phyloP scores from a whole-genome alignment of 2,329 filamentous ascomycete species.

The Mycogone perniciosa region DNA sequence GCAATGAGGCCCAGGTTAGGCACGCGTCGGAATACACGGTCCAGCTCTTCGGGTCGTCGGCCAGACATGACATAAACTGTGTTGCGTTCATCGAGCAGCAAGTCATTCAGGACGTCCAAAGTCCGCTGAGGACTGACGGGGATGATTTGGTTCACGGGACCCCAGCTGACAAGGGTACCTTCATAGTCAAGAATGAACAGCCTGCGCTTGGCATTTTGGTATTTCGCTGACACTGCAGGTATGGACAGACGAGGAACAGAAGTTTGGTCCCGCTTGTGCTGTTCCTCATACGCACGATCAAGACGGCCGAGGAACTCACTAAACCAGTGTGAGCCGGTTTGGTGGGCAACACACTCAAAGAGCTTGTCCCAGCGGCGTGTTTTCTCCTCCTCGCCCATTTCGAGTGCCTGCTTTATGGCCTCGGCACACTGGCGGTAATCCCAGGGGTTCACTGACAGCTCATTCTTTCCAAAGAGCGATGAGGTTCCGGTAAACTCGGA shows the following conservation, averaged over 20 bases:
- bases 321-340: slow-evolving; percentile 84
- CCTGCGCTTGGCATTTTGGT: slow-evolving; percentile 58
- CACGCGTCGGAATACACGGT: slow-evolving; percentile 76
- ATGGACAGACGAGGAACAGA: slow-evolving; percentile 80
- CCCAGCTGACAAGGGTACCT: slow-evolving; percentile 83
- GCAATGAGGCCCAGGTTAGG: slow-evolving; percentile 83
- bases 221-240: slow-evolving; percentile 56
- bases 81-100: slow-evolving; percentile 74
- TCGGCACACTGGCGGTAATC: slow-evolving; percentile 84
- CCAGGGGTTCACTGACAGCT: slow-evolving; percentile 90
- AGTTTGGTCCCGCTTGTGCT: slow-evolving; percentile 76
- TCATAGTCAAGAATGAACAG: slow-evolving; percentile 93
- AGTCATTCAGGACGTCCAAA: slow-evolving; percentile 72
- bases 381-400: slow-evolving; percentile 73
- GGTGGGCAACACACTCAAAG: slow-evolving; percentile 65
- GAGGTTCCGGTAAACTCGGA: slow-evolving; percentile 94
- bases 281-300: slow-evolving; percentile 72
- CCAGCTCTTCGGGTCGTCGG: slow-evolving; percentile 78
- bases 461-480: slow-evolving; percentile 72
- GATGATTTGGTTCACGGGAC: slow-evolving; percentile 76
- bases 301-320: slow-evolving; percentile 66
- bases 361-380: slow-evolving; percentile 67
- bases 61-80: slow-evolving; percentile 92
- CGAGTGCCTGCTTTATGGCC: slow-evolving; percentile 74
- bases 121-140: slow-evolving; percentile 78